Conservation (phyloP, 2,329 filamentous ascomycete genomes). For the Fusarium oligoseptatum region DNA sequence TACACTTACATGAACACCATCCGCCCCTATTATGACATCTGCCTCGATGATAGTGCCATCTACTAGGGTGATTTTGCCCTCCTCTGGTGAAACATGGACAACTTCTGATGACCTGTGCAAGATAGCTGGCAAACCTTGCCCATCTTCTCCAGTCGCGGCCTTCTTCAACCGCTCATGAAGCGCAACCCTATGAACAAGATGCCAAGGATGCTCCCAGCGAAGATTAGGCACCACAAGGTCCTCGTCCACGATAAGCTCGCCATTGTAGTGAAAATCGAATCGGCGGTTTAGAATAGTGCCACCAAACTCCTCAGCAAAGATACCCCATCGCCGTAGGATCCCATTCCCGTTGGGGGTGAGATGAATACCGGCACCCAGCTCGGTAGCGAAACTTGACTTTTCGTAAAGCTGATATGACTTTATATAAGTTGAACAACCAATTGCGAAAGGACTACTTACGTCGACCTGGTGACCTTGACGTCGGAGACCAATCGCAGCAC, state of each 20-base stretch:
- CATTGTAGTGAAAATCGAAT: constrained; percentile 54
- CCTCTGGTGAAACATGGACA: constrained; percentile 56
- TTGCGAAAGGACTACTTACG: constrained; percentile 8
- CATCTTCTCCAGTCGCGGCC: constrained; percentile 54
- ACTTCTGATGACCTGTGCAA: constrained; percentile 59
- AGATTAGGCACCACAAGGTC: constrained; percentile 53
- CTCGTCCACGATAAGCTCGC: constrained; percentile 51
- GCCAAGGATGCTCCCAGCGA: constrained; percentile 63
- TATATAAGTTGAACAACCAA: not conserved
- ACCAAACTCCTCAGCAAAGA: constrained; percentile 55
- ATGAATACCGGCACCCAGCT: constrained; percentile 72
- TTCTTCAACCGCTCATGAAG: constrained; percentile 64
- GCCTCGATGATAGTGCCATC: constrained; percentile 58
- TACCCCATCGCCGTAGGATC: constrained; percentile 60
- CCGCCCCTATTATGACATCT: constrained; percentile 67
- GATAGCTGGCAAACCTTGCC: constrained; percentile 52
- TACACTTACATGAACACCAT: constrained; percentile 62
- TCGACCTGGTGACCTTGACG: constrained; percentile 61
- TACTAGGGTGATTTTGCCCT: constrained; percentile 58
- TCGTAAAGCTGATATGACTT: constrained; percentile 64
- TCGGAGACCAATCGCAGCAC: constrained; percentile 62
- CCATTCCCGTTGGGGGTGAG: constrained; percentile 73
- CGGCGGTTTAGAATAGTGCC: constrained; percentile 52
- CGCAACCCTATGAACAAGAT: constrained; percentile 64
- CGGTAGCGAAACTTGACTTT: constrained; percentile 67